A percentile compares a stretch with the other conserved stretches of the same genome.
phyloP scores from a whole-genome alignment of 2,329 filamentous ascomycete genomes.

The Beauveria varroae region DNA sequence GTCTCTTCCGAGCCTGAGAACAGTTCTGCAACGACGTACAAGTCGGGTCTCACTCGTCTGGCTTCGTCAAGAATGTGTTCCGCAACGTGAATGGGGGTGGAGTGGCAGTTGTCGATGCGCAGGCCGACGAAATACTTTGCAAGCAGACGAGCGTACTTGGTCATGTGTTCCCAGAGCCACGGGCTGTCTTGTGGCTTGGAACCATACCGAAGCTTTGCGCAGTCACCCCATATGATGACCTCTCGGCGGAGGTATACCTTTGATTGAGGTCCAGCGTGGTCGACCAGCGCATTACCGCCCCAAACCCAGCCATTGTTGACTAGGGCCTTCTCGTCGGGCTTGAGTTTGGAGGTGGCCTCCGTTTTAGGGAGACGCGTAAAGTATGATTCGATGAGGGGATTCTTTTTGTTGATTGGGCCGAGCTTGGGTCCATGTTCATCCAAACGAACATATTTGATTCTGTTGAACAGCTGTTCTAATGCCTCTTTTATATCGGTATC shows the following conservation, averaged over 20 bases:
- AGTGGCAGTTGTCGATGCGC: constrained; percentile 97
- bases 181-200: constrained; percentile 74
- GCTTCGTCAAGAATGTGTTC: constrained; percentile 93
- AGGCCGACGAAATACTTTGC: constrained; percentile 94
- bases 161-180: constrained; percentile 94
- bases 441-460: constrained; percentile 90
- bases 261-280: constrained; percentile 86
- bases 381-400: constrained; percentile 85
- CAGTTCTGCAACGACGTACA: constrained; percentile 89
- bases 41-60: constrained; percentile 74
- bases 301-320: constrained; percentile 99
- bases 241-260: constrained; percentile 92
- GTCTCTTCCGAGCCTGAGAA: constrained; percentile 94
- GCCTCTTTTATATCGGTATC: constrained; percentile 76
- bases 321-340: constrained; percentile 67
- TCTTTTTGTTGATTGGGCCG: constrained; percentile 68
- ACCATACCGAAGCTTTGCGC: constrained; percentile 93
- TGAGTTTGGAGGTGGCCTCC: constrained; percentile 67
- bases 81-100: constrained; percentile 87
- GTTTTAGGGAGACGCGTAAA: constrained; percentile 85
- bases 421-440: constrained; percentile 85
- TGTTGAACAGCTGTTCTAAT: constrained; percentile 84
- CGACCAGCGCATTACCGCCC: constrained; percentile 88
- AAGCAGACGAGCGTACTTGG: constrained; percentile 81
- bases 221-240: constrained; percentile 97